Evolutionary conservation across 345 rosid genomes (phyloP).

Genomic region (Eucalyptus lansdowneana): DNA sequence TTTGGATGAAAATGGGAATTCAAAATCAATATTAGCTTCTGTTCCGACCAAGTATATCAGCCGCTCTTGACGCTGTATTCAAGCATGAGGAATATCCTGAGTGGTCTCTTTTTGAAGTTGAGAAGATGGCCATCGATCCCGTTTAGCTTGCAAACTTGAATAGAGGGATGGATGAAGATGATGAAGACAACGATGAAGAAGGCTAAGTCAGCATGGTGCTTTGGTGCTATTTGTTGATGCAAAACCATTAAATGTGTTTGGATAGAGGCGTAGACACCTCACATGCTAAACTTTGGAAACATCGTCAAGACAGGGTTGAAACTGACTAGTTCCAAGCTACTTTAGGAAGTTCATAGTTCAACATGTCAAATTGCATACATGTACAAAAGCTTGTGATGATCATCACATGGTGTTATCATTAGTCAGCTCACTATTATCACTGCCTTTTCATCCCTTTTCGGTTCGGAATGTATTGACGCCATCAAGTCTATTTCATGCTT

Average conservation of each 20-base stretch:
- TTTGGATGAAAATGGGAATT: slow-evolving; percentile 48
- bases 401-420: not conserved
- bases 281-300: not conserved
- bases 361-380: not conserved
- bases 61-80: not conserved
- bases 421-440: no score
- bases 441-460: no score
- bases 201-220: not conserved
- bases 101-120: slow-evolving; percentile 16
- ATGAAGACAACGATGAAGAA: slow-evolving; percentile 49
- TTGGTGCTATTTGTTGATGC: not conserved
- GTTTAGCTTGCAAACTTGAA: slow-evolving; percentile 4
- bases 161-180: slow-evolving; percentile 21
- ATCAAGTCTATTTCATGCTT: no score
- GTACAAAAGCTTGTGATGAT: not conserved
- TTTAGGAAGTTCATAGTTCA: not conserved
- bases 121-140: slow-evolving; percentile 26
- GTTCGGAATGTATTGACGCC: no score
- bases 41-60: not conserved
- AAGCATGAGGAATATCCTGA: slow-evolving; percentile 13
- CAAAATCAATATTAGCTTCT: not conserved
- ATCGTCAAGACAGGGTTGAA: not conserved
- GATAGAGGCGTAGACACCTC: not conserved
- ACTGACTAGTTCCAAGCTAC: not conserved
- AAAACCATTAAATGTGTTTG: not conserved